phyloP scores from a whole-genome alignment of 495 filamentous ascomycete species.

The Astrothelium macrocarpum region DNA sequence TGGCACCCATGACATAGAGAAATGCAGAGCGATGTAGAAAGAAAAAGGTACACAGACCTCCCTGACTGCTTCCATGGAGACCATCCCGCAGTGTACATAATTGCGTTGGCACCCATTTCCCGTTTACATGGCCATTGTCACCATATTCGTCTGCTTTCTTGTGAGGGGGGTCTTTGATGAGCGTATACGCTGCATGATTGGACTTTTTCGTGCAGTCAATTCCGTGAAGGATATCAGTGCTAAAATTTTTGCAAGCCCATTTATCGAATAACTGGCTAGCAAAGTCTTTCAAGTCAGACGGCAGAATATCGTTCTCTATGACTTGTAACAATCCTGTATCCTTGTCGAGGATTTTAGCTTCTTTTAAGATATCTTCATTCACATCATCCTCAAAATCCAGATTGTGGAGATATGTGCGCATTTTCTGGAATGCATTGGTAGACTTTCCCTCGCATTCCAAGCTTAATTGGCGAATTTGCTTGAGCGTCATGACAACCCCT shows the following conservation, averaged over 20 bases:
- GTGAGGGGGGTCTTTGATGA: conserved; percentile 18
- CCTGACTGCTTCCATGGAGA: conserved; percentile 45
- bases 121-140: conserved; percentile 39
- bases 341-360: conserved; percentile 29
- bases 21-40: not conserved
- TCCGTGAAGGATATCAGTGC: conserved; percentile 41
- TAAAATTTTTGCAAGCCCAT: conserved; percentile 35
- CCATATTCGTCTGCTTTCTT: conserved; percentile 34
- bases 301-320: conserved; percentile 29
- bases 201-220: conserved; percentile 25
- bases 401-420: not conserved
- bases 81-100: conserved; percentile 46
- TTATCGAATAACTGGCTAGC: conserved; percentile 31
- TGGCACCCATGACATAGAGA: too few species aligned
- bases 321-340: conserved; percentile 29
- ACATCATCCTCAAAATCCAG: not conserved
- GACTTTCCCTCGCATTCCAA: not conserved
- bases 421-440: not conserved
- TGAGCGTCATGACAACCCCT: not conserved
- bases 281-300: conserved; percentile 37
- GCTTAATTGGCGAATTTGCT: not conserved
- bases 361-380: conserved; percentile 4
- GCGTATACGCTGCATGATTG: conserved; percentile 3
- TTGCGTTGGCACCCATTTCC: conserved; percentile 50
- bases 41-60: not conserved